Conservation (phyloP, 2,329 filamentous ascomycete species). For the Exophiala xenobiotica region DNA sequence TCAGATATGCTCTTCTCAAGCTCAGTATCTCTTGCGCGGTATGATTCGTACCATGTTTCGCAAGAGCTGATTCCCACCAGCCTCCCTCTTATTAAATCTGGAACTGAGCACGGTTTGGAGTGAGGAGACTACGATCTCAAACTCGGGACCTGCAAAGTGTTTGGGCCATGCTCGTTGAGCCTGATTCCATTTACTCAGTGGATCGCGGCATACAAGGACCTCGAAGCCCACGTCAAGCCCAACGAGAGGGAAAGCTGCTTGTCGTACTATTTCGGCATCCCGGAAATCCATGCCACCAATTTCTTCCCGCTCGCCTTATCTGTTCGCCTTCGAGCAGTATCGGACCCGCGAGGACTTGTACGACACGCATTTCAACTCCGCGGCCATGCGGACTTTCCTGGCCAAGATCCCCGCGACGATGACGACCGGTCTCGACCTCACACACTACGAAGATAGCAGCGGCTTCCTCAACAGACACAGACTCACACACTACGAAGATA, state of each 20-base stretch:
- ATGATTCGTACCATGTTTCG: no score
- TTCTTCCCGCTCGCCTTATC: constrained; percentile 34
- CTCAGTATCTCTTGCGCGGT: no score
- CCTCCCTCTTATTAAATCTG: no score
- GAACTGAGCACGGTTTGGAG: no score
- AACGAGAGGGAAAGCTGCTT: constrained; percentile 31
- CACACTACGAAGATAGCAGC: constrained; percentile 34
- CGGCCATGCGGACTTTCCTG: constrained; percentile 36
- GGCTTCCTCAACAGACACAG: constrained; percentile 38
- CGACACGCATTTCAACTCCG: constrained; percentile 35
- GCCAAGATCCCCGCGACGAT: constrained; percentile 31
- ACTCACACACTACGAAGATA: constrained; percentile 22
- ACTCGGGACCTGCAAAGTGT: no score
- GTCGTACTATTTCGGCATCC: constrained; percentile 47
- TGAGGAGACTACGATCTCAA: no score
- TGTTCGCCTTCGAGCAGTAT: constrained; percentile 42
- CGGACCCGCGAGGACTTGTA: constrained; percentile 36
- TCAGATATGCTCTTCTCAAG: no score
- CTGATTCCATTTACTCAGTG: no score
- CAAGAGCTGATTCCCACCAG: no score
- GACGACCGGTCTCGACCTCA: constrained; percentile 38
- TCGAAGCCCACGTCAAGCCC: neutral
- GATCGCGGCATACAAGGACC: neutral
- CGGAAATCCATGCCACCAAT: constrained; percentile 36
- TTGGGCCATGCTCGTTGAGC: no score